These are phyloP conservation scores for Didymella sp. DNA, from an alignment of 2,329 filamentous ascomycete species.

Conservation along the genomic window DNA sequence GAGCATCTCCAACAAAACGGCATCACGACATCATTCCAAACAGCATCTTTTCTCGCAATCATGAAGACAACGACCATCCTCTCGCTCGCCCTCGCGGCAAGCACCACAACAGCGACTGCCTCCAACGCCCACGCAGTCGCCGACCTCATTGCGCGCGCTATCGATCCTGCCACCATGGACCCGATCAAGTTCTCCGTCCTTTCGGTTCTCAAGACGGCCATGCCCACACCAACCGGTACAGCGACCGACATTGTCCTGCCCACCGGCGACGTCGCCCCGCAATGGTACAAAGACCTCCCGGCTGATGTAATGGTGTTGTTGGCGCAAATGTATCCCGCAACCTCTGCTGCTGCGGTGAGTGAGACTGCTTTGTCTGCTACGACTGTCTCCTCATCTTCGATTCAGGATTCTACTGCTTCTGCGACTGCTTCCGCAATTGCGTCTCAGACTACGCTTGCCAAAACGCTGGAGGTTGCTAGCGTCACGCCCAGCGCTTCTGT, in stretches of 20 bases:
- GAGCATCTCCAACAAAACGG: background rate
- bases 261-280: conserved; percentile 6
- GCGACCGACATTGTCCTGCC: conserved; percentile 5
- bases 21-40: background rate
- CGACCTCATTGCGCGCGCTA: conserved; percentile 8
- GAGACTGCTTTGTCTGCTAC: background rate
- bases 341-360: conserved; percentile 1
- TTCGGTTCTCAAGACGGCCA: conserved; percentile 17
- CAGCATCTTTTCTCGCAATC: background rate
- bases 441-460: conserved; percentile 1
- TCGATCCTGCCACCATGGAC: conserved; percentile 18
- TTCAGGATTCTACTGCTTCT: background rate
- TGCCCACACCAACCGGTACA: conserved; percentile 10
- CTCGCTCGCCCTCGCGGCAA: background rate
- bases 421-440: background rate
- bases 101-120: background rate
- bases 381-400: background rate
- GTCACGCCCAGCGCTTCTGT: background rate
- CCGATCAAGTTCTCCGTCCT: conserved; percentile 18
- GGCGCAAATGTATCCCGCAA: conserved; percentile 17
- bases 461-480: background rate
- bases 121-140: conserved; percentile 2
- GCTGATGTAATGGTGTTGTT: conserved; percentile 17
- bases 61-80: conserved; percentile 12
- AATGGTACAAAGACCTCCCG: conserved; percentile 19